A percentile compares a stretch with the other conserved stretches of the same genome.
These are phyloP conservation scores for Microascus cirrosus DNA, from an alignment of 2,329 filamentous ascomycete species.

Conservation along the genomic window DNA sequence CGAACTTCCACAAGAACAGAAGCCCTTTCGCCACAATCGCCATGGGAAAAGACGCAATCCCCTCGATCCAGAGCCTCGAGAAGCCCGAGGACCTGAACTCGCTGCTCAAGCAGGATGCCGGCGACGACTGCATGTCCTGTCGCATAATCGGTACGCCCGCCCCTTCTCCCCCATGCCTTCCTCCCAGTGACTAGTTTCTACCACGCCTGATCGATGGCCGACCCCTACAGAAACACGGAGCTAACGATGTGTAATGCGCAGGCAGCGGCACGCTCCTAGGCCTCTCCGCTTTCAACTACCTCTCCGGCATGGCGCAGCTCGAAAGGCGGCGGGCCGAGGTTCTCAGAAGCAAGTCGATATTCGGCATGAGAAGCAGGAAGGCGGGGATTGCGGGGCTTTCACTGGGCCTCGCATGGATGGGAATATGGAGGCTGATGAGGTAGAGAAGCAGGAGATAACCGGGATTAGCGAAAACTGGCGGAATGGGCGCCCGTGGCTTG, in stretches of 20 bases:
- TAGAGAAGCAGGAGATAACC: neutral
- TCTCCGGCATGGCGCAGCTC: conserved; percentile 62
- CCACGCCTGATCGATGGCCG: neutral
- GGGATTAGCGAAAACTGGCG: neutral
- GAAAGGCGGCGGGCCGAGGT: conserved; percentile 54
- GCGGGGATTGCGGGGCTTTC: conserved; percentile 59
- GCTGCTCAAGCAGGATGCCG: conserved; percentile 42
- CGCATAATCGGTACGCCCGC: conserved; percentile 49
- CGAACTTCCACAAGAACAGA: neutral
- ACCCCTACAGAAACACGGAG: neutral
- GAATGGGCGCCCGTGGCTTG: neutral
- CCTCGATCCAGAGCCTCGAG: conserved; percentile 41
- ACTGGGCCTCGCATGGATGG: conserved; percentile 55
- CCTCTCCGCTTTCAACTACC: conserved; percentile 67
- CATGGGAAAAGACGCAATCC: conserved; percentile 15
- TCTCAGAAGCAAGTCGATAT: conserved; percentile 55
- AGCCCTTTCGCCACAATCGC: neutral
- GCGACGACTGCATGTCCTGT: conserved; percentile 61
- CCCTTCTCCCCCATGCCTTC: neutral
- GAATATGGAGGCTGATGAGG: conserved; percentile 43
- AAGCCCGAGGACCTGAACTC: conserved; percentile 51
- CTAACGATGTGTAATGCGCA: conserved; percentile 18
- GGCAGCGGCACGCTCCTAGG: conserved; percentile 67
- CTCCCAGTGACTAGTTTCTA: no score
- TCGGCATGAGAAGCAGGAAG: conserved; percentile 61